Percentiles rank a stretch among this genome's conserved stretches.
Evolutionary conservation across 78 protist species (phyloP).

Genomic region (Mastigamoeba balamuthi): DNA sequence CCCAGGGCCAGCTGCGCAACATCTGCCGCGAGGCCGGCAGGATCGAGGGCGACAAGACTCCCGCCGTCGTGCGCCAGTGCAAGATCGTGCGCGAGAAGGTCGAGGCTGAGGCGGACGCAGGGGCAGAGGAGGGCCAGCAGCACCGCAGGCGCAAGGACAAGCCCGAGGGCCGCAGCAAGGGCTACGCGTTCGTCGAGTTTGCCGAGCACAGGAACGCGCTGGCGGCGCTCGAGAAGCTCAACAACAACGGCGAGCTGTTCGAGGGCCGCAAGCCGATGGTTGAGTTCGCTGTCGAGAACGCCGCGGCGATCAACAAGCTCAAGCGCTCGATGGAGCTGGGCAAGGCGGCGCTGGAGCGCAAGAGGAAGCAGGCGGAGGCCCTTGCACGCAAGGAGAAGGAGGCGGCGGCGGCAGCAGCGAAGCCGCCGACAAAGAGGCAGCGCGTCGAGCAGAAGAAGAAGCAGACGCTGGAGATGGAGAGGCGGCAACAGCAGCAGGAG

Average conservation of each 20-base stretch:
- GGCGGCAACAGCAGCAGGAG: too few species aligned
- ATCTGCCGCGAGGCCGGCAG: neutral
- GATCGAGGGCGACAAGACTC: neutral
- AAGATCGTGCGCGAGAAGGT: slow-evolving; percentile 1
- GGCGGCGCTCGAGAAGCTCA: neutral
- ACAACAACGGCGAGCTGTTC: neutral
- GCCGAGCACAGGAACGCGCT: too few species aligned
- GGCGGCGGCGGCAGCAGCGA: too few species aligned
- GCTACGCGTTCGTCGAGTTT: neutral
- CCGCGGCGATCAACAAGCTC: neutral
- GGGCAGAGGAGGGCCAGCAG: neutral
- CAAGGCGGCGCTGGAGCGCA: neutral
- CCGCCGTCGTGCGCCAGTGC: neutral
- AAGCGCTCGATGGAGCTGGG: neutral
- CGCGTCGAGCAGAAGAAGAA: too few species aligned
- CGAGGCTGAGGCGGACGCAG: too few species aligned
- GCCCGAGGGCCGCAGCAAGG: neutral
- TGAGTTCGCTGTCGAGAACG: neutral
- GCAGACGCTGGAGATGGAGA: too few species aligned
- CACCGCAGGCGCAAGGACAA: neutral
- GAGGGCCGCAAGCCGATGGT: neutral
- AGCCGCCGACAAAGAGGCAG: too few species aligned
- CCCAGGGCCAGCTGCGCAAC: neutral
- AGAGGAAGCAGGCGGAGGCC: too few species aligned
- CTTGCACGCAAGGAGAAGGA: too few species aligned